Base-by-base conservation (phyloP, 345 rosid genomes). In the Camelina neglecta region DNA sequence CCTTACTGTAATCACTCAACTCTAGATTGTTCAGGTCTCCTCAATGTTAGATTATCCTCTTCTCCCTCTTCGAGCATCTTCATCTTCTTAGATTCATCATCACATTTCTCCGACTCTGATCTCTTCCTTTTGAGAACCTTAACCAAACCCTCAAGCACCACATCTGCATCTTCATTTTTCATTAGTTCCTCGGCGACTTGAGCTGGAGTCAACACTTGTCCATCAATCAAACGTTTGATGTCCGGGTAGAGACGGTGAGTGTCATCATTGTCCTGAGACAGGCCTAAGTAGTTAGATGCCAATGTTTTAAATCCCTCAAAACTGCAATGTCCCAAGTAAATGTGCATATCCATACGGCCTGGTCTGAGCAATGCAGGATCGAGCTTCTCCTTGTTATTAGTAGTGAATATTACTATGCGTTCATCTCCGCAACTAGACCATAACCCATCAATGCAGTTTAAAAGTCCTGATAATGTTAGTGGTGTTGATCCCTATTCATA, bases 281-380 rank as follows among this genome's bases (percentile, higher is more conserved):
- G 11, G 4, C 84, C 83, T 67, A 87, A 48, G 73, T 87, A 85
- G 66, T 79, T 87, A n/a, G 80, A 78, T 9, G 90, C 74, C 41
- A 90, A 59, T 2, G 70, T 44, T 71, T 65, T 80, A 74, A 86
- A 90, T 0, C 87, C 96, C 1, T 74, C 65, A 2, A 79, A 69
- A 11, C 71, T 50, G 74, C 90, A 90, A 39, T 85, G 85, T 49
- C 88, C 87, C 91, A 88, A 81, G 81, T 86, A 85, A 49, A 86
- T 71, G 67, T 88, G 89, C 85, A 91, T 86, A 71, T 93, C 97
- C 85, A 91, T 87, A 33, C 96, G 84, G 10, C 96, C 88, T 0
- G 89, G 96, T 7, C 89, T 75, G 15, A 89, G 79, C 36, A 93
- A 33, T 8, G 89, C 87, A 7, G 86, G 84, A 70, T 93, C 97